Evolutionary conservation across 768 basidiomycete genomes (phyloP), one percentile per base, ranked within the genome.

Genomic region (Pulveroboletus ravenelii): DNA sequence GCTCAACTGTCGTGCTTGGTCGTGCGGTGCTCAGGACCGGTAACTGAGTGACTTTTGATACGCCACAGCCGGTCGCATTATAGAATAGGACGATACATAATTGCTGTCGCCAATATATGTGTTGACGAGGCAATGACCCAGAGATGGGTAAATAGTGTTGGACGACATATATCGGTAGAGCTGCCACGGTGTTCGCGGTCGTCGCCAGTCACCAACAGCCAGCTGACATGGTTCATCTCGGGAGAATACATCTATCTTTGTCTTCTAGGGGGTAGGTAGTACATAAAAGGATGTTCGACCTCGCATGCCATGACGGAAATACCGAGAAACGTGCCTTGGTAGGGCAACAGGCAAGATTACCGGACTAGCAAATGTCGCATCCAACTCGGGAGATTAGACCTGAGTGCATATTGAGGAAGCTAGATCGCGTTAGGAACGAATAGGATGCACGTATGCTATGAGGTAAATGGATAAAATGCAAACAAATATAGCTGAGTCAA

Each of bases 371-470:
- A 41, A 32, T 44, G 29, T 29, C 27, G 29, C 40, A 29, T 42
- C 29, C 35, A 38, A 30, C 38, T 30, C 18, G 31, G 41, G 30
- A 45, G 29, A 46, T 44, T 46, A 46, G 34, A 46, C 36, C 25
- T 49, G 29, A 45, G 27, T 35, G 38, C 34, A 37, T 31, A 34
- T 43, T 32, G 10, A 9, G 15, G 25, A 17, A 41, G 40, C 36
- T 12, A 50, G n/a, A 29, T 50, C 14, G 37, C 27, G 42, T 34
- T 34, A 38, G 18, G 37, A 47, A 51, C 25, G 47, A 41, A 17
- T 56, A 45, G 34, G 17, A 45, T 47, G 54, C 47, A 50, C 10
- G 35, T 64, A 64, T 62, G 54, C 13, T 63, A 62, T 50, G 37
- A 34, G 17, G 37, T 50, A 55, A 51, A 55, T 53, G 53, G 41